Base-by-base conservation (phyloP, 2,329 filamentous ascomycete species). In the Ceratocystis variospora region DNA sequence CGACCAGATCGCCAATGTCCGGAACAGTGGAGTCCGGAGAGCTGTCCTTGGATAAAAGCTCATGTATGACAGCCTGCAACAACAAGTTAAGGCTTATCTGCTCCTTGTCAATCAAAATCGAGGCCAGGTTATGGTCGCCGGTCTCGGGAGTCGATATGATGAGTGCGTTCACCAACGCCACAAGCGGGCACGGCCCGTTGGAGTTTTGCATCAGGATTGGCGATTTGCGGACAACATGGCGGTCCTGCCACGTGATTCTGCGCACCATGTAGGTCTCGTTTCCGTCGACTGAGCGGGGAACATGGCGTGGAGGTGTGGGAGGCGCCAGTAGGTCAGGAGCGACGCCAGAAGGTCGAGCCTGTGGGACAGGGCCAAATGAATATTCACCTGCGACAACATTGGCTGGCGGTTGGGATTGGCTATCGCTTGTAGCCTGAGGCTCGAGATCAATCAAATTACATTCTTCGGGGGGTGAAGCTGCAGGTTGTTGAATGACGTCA, bases 91-190 rank as follows among this genome's bases (percentile, higher is more conserved):
- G 78, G 70, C 89, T 96, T 65, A 99, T 87, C 72, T 95, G 90
- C 74, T 97, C 94, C 48, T 91, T 83, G 2, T 87, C 87, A 46
- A 85, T 80, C 12, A 99, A 78, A 0, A 88, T 86, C 1, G 61
- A 62, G 2, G 61, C 61, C 33, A 66, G n/a, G 19, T 53, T 48
- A 10, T 50, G 22, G 44, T 62, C 33, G 17, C 22, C 19, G 46
- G 61, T 66, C 19, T 85, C 79, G 0, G 88, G 87, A 0, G 91
- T 93, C 2, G 90, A 92, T 65, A 99, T 77, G 0, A 90, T 88
- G 17, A 99, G 79, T 0, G 92, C 92, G 73, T 99, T 99, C 67
- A 97, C 92, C 4, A 99, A 79, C 1, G 94, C 94, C 31, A 99
- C 84, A 15, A 99, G 77, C 0, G 94, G 94, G 74, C 94, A 99